These are phyloP conservation scores for Pichia nanzhaoensis DNA, from an alignment of 805 yeast genomes.

Conservation along the genomic window DNA sequence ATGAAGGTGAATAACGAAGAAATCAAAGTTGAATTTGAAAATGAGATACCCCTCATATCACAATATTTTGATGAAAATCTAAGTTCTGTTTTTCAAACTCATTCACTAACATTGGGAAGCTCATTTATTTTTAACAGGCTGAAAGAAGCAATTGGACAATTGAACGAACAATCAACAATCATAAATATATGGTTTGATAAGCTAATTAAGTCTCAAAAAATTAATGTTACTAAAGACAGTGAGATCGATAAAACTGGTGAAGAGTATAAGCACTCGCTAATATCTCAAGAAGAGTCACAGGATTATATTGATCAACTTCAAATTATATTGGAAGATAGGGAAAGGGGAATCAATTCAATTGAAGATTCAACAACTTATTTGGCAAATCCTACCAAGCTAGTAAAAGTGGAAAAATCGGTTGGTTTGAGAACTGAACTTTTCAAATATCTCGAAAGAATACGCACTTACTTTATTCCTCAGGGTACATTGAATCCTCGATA, in stretches of 20 bases:
- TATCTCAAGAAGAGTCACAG: constrained; percentile 66
- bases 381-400: not conserved
- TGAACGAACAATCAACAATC: constrained; percentile 46
- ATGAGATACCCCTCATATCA: constrained; percentile 9
- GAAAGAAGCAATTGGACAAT: constrained; percentile 22
- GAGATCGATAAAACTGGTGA: constrained; percentile 45
- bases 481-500: constrained; percentile 30
- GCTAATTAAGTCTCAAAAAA: constrained; percentile 36
- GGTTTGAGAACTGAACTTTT: not conserved
- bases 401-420: not conserved
- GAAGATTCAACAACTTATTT: constrained; percentile 13
- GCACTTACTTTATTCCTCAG: constrained; percentile 26
- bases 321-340: constrained; percentile 40
- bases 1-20: constrained; percentile 4
- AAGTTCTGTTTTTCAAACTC: constrained; percentile 1
- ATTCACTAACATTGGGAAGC: constrained; percentile 13
- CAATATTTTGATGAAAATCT: constrained; percentile 4
- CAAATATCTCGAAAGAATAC: constrained; percentile 17
- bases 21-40: not conserved
- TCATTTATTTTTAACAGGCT: constrained; percentile 26
- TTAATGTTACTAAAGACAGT: constrained; percentile 34
- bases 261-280: constrained; percentile 70
- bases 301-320: constrained; percentile 51
- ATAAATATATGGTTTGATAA: constrained; percentile 47
- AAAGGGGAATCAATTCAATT: constrained; percentile 27